Base-by-base conservation (phyloP, 2,329 filamentous ascomycete species). In the Colletotrichum sp. region DNA sequence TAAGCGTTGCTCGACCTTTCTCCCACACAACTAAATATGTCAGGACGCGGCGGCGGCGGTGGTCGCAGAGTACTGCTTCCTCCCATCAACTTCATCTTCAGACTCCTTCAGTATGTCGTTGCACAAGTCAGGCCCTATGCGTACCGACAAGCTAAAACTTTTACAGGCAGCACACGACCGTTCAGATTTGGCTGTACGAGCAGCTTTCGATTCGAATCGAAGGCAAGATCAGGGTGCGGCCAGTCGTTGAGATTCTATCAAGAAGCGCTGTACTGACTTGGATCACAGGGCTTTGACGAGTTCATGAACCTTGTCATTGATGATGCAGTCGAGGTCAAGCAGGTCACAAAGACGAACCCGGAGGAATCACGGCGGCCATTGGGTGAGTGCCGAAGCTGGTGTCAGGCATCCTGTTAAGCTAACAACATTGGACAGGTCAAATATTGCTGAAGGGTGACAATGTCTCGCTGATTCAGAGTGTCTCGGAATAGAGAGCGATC, bases 291-390 rank as follows among this genome's bases (percentile, higher is more conserved):
- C 16, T 99, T 99, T 80, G 97, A 99, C 84, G 97, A 99, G 86
- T 99, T 98, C 88, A 98, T 99, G 96, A 99, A 99, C 87, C 89
- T 99, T 66, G 97, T 98, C 52, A 91, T 98, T 79, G 97, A 99
- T 82, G 96, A 99, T 80, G 97, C 97, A 34, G 92, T 98, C 73
- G 96, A 98, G 86, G 96, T 99, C 60, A 94, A 93, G 84, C 91
- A 95, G 82, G 89, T 95, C 71, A 96, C 94, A 77, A 98, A 97
- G 89, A 93, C 91, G 18, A 93, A 94, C 79, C 84, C 89, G 56
- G 92, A 93, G 79, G 96, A 97, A 86, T 93, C 92, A 79, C 91
- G 96, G 83, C 93, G 95, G 85, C 89, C 92, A 58, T 85, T 98
- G 68, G 96, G 96, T 98, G 90, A 77, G 90, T 43, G 18, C 10